Evolutionary conservation across 1,284 basidiomycete genomes (phyloP).

Genomic region (Anthracocystis panici-leucophaei): DNA sequence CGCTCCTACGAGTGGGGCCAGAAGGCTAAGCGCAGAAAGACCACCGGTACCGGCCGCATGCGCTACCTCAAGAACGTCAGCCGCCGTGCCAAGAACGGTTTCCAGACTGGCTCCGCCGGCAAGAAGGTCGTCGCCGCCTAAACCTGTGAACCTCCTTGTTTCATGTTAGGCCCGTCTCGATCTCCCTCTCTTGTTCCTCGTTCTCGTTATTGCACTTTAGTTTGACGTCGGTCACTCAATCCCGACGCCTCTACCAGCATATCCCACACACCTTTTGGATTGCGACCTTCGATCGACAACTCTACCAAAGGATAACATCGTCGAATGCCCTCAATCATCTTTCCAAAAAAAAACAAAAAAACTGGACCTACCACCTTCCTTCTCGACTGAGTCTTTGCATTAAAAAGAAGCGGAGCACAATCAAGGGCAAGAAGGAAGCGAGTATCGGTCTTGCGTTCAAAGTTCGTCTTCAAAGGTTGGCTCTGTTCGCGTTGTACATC

Average conservation of each 20-base stretch:
- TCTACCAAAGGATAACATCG: neutral
- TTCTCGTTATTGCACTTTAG: constrained; percentile 24
- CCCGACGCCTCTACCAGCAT: constrained; percentile 27
- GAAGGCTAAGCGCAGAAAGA: constrained; percentile 99
- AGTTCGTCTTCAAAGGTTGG: constrained; percentile 1
- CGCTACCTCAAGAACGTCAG: constrained; percentile 81
- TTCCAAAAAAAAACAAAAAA: constrained; percentile 20
- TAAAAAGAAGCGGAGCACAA: constrained; percentile 10
- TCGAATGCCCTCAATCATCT: constrained; percentile 1
- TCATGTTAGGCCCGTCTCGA: constrained; percentile 3
- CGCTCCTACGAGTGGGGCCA: constrained; percentile 97
- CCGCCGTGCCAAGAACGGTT: constrained; percentile 84
- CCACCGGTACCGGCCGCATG: constrained; percentile 96
- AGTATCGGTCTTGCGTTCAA: constrained; percentile 35
- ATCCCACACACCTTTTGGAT: constrained; percentile 5
- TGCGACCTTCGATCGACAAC: constrained; percentile 6
- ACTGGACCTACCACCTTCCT: constrained; percentile 15
- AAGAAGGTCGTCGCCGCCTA: constrained; percentile 67
- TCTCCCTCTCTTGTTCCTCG: constrained; percentile 15
- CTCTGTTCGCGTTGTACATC: constrained; percentile 44
- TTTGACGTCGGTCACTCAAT: constrained; percentile 17
- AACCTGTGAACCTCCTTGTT: constrained; percentile 22
- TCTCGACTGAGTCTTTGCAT: constrained; percentile 11
- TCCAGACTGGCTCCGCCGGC: constrained; percentile 71
- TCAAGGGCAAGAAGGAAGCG: constrained; percentile 29